These are phyloP conservation scores for Epichloe amarillans DNA, from an alignment of 2,329 filamentous ascomycete species.

Conservation along the genomic window DNA sequence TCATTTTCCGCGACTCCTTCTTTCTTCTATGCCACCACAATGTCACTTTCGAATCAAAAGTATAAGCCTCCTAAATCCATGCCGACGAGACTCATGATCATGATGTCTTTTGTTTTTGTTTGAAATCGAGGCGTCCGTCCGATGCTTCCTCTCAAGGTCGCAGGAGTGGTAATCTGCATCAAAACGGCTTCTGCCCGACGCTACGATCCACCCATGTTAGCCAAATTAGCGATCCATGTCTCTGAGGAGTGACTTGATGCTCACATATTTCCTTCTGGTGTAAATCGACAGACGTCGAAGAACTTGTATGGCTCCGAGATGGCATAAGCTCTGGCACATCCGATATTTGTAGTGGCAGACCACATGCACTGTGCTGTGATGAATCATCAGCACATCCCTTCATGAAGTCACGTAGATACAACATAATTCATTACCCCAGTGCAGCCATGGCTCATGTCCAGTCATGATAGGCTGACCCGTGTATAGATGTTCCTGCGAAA, in stretches of 20 bases:
- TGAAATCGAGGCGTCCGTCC: conserved; percentile 8
- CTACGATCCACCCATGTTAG: conserved; percentile 5
- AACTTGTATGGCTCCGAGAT: conserved; percentile 19
- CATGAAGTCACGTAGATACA: background rate
- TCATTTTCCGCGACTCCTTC: background rate
- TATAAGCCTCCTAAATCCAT: too few relatives aligned
- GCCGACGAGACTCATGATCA: background rate
- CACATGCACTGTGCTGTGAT: conserved; percentile 23
- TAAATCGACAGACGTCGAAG: conserved; percentile 22
- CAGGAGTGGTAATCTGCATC: background rate
- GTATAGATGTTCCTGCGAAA: conserved; percentile 17
- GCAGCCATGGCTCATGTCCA: conserved; percentile 22
- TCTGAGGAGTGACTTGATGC: conserved; percentile 3
- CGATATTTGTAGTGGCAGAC: conserved; percentile 19
- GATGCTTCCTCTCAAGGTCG: background rate
- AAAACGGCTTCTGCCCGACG: conserved; percentile 17
- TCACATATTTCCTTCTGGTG: conserved; percentile 23
- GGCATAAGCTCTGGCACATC: conserved; percentile 20
- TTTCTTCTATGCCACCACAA: background rate
- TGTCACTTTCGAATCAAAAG: background rate
- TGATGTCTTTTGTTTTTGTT: conserved; percentile 4
- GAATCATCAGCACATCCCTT: background rate
- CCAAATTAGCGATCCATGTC: background rate
- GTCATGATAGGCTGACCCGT: conserved; percentile 17
- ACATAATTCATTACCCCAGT: conserved; percentile 19